Evolutionary conservation across 2,329 filamentous ascomycete genomes (phyloP), one percentile per base, ranked within the genome.

Genomic region (Cryphonectria radicalis): DNA sequence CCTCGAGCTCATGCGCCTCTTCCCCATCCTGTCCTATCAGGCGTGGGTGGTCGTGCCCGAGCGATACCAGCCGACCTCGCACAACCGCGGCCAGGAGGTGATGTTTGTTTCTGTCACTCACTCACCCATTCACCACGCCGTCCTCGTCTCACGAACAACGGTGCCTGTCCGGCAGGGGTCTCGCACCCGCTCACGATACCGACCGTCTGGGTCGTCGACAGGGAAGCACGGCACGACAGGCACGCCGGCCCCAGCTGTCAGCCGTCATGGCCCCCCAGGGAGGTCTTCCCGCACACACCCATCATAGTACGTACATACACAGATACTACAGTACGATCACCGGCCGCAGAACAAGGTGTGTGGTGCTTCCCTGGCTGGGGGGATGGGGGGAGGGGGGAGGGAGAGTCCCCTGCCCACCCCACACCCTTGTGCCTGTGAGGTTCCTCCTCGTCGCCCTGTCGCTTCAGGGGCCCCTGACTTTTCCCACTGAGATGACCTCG

Each of bases 161-260:
- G 60, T 40, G n/a, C 46, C 67, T 69, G 67, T 46, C 28, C 13
- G 55, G 35, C 70, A 72, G 63, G 70, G 68, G 70, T 70, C 46
- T 62, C 67, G 66, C 68, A 67, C 67, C 60, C 67, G 63, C 55
- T 55, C 70, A 64, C 60, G 72, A 71, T 71, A 60, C 72, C 72
- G 72, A 73, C 50, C 40, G 40, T 73, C 69, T 71, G 72, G 72
- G 68, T 71, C 72, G 55, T 70, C 59, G 65, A 70, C 69, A 67
- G 50, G 57, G 57, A 63, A 59, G 42, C 59, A 63, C 35, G 67
- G 60, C 43, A 62, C 67, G 59, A 19, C 66, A 68, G 55, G 59
- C 28, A 62, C 57, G 28, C 59, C 59, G 32, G 25, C 40, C 32
- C 60, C 64, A 70, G 65, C 70, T 67, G 67, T 60, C 70, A 70